A percentile compares a stretch with the other conserved stretches of the same genome.
Conservation (phyloP, 2,329 filamentous ascomycete species). For the Celoporthe dispersa region DNA sequence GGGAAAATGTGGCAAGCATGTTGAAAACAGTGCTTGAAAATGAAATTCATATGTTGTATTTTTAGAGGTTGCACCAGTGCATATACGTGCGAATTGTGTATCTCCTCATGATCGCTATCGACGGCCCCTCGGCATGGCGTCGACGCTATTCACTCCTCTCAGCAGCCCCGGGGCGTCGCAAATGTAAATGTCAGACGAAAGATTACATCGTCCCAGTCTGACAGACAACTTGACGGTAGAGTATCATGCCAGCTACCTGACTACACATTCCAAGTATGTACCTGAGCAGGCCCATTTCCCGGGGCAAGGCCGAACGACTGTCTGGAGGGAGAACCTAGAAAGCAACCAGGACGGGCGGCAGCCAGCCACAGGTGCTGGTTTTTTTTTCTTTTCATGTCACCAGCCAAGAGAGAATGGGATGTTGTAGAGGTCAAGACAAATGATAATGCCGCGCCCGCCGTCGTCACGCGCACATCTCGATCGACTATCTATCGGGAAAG, state of each 20-base stretch:
- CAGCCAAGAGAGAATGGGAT: neutral
- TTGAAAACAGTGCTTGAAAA: neutral
- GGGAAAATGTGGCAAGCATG: neutral
- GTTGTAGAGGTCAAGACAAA: neutral
- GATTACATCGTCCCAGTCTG: neutral
- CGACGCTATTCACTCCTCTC: no score
- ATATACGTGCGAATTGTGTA: neutral
- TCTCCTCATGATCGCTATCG: no score
- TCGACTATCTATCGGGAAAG: neutral
- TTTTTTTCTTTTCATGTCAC: neutral
- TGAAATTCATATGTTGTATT: neutral
- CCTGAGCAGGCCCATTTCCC: neutral
- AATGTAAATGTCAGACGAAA: neutral
- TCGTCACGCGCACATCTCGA: neutral
- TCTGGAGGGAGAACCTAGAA: neutral
- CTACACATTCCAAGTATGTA: neutral
- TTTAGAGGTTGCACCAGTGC: neutral
- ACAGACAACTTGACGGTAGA: neutral
- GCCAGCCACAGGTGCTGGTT: neutral
- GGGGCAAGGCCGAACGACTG: neutral
- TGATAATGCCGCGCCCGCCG: neutral
- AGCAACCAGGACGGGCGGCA: neutral
- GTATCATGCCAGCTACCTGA: neutral
- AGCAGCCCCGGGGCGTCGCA: neutral
- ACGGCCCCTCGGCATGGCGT: no score